These are phyloP conservation scores for Misopates orontium DNA, from an alignment of 257 asterid genomes.

Conservation along the genomic window DNA sequence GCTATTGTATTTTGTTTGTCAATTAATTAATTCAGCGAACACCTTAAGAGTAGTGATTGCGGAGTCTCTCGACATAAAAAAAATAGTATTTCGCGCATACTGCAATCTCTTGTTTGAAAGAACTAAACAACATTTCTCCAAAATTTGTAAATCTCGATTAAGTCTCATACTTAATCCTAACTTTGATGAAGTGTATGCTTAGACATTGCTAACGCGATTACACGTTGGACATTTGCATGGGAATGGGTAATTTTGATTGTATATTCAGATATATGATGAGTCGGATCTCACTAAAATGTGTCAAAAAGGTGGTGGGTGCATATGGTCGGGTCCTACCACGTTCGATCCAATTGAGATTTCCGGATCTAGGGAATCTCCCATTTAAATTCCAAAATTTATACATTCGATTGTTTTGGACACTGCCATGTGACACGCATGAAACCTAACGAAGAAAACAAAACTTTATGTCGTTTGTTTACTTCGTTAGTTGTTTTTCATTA, in stretches of 20 bases:
- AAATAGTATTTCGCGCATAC: too few species aligned
- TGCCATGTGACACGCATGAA: constrained; percentile 37
- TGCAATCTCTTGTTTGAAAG: too few species aligned
- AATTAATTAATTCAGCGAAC: too few species aligned
- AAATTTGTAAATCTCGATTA: too few species aligned
- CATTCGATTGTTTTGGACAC: constrained; percentile 4
- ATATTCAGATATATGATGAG: constrained; percentile 26
- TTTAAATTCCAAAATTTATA: constrained; percentile 28
- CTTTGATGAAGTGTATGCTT: too few species aligned
- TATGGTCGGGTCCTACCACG: constrained; percentile 48
- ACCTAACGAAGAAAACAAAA: not conserved
- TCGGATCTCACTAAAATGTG: constrained; percentile 25
- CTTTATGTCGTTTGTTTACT: not conserved
- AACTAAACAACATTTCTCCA: too few species aligned
- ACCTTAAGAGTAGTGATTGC: too few species aligned
- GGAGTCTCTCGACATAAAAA: too few species aligned
- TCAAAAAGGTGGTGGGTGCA: not conserved
- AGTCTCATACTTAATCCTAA: too few species aligned
- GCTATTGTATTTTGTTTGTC: too few species aligned
- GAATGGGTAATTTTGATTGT: not conserved
- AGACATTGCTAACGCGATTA: not conserved
- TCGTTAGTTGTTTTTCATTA: too few species aligned
- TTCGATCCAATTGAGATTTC: constrained; percentile 36
- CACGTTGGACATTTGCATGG: not conserved
- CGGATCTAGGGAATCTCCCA: constrained; percentile 25